phyloP scores from a whole-genome alignment of 1,284 basidiomycete species.

The Ceratobasidium sp. region DNA sequence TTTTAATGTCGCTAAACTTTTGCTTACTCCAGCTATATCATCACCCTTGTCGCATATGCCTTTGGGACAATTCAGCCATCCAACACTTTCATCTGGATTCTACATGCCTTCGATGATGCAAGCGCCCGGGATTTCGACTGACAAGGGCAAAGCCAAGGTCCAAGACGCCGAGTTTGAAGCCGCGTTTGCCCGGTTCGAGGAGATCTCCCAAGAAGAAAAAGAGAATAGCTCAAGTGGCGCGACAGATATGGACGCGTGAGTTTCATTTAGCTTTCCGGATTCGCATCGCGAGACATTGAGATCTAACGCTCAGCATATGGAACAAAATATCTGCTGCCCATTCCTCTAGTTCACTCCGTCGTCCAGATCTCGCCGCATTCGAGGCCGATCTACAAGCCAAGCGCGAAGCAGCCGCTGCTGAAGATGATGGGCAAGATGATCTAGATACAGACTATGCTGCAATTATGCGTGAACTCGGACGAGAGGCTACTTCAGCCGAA shows the following conservation, averaged over 20 bases:
- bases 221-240: conserved; percentile 57
- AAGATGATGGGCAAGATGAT: conserved; percentile 39
- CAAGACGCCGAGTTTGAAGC: conserved; percentile 82
- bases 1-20: not conserved
- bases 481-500: conserved; percentile 54
- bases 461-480: conserved; percentile 74
- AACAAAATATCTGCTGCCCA: conserved; percentile 36
- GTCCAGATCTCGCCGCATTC: conserved; percentile 28
- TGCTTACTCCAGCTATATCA: conserved; percentile 8
- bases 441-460: conserved; percentile 89
- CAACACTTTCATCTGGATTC: conserved; percentile 30
- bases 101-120: conserved; percentile 44
- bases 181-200: conserved; percentile 74
- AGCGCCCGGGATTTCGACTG: conserved; percentile 46
- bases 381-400: conserved; percentile 44
- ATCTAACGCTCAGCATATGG: conserved; percentile 30
- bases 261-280: conserved; percentile 9
- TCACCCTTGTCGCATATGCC: conserved; percentile 39
- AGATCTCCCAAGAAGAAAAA: conserved; percentile 64
- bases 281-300: not conserved
- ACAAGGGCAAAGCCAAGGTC: conserved; percentile 78
- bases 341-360: conserved; percentile 29
- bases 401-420: conserved; percentile 34
- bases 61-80: conserved; percentile 33
- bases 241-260: conserved; percentile 58